These are phyloP conservation scores for Apiotrichum laibachii DNA, from an alignment of 1,284 basidiomycete genomes.

Conservation along the genomic window DNA sequence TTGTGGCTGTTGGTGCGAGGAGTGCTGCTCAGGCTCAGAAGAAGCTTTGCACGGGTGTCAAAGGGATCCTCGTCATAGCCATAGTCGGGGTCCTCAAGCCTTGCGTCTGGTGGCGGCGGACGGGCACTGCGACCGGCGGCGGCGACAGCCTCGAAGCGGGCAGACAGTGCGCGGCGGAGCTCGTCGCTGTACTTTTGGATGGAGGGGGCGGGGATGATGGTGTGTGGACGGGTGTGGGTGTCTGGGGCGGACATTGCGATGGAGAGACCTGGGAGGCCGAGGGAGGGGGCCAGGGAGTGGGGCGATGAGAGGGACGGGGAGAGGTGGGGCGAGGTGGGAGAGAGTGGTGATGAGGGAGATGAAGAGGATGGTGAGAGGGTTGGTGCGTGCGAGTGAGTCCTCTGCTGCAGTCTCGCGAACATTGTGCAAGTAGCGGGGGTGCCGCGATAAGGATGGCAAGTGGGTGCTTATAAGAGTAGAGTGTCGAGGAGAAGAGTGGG, in stretches of 20 bases:
- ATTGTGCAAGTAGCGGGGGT: background rate
- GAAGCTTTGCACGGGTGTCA: slow-evolving; percentile 16
- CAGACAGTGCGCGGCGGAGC: slow-evolving; percentile 14
- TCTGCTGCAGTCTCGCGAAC: background rate
- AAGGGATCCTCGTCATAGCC: slow-evolving; percentile 26
- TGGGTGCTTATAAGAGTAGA: too few relatives aligned
- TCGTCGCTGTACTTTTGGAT: slow-evolving; percentile 22
- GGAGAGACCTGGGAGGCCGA: too few relatives aligned
- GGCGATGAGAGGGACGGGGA: background rate
- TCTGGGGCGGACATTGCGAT: background rate
- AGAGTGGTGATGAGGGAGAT: background rate
- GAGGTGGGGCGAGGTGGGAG: background rate
- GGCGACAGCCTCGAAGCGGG: slow-evolving; percentile 16
- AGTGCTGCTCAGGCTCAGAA: slow-evolving; percentile 1
- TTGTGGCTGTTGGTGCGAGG: background rate
- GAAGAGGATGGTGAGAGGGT: background rate
- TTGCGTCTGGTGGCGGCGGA: slow-evolving; percentile 1
- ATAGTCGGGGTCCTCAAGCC: slow-evolving; percentile 19
- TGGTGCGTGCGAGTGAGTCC: slow-evolving; percentile 1
- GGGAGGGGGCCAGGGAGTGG: background rate
- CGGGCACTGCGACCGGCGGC: slow-evolving; percentile 10
- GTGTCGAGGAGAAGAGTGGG: too few relatives aligned
- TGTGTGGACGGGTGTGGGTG: slow-evolving; percentile 2
- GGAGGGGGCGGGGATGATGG: slow-evolving; percentile 7
- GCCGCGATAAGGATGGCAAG: too few relatives aligned